Percentiles rank a stretch among this genome's conserved stretches.
Evolutionary conservation across 2,329 filamentous ascomycete species (phyloP).

Genomic region (Neopestalotiopsis sp.): DNA sequence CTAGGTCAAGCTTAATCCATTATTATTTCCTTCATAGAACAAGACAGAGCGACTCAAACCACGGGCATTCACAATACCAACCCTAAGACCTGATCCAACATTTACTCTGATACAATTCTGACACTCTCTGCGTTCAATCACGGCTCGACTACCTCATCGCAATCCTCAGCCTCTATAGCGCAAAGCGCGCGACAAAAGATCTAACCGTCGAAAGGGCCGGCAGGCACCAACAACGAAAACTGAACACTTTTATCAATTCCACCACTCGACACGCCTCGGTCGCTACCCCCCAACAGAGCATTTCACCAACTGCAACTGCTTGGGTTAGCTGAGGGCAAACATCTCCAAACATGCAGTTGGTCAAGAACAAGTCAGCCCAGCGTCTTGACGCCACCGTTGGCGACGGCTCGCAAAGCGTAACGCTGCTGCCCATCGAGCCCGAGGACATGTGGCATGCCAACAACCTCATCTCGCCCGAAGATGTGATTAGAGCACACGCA

Average conservation of each 20-base stretch:
- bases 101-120: too few species aligned
- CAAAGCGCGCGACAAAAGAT: not conserved
- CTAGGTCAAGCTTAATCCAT: too few species aligned
- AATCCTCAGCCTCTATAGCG: not conserved
- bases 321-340: not conserved
- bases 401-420: slow-evolving; percentile 41
- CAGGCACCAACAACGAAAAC: not conserved
- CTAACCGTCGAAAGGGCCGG: not conserved
- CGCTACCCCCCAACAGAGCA: not conserved
- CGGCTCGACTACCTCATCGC: not conserved
- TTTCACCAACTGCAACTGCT: not conserved
- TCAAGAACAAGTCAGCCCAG: slow-evolving; percentile 42
- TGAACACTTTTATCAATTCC: not conserved
- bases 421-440: slow-evolving; percentile 46
- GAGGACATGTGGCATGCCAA: slow-evolving; percentile 65
- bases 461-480: slow-evolving; percentile 61
- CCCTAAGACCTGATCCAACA: too few species aligned
- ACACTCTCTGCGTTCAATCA: not conserved
- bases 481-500: slow-evolving; percentile 60
- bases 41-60: too few species aligned
- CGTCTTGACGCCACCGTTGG: slow-evolving; percentile 39
- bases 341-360: slow-evolving; percentile 41
- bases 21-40: too few species aligned
- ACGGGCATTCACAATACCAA: too few species aligned
- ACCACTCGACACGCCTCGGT: not conserved